Conservation (phyloP, 345 rosid genomes). For the Brassica nigra region DNA sequence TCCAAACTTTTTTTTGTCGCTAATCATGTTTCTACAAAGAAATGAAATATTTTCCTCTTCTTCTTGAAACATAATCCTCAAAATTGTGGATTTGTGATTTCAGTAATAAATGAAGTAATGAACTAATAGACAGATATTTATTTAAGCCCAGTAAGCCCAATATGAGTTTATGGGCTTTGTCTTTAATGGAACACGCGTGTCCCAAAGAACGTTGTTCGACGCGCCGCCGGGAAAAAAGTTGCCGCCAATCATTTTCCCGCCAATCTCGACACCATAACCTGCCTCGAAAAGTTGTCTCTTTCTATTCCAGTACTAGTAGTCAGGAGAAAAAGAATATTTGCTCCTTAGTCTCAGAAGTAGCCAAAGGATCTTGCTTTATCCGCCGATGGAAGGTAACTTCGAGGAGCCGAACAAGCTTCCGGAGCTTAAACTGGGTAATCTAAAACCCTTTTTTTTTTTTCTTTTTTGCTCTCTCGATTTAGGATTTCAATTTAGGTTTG, state of each 20-base stretch:
- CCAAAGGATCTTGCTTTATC: background rate
- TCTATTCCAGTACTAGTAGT: constrained; percentile 8
- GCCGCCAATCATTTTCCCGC: constrained; percentile 64
- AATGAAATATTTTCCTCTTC: background rate
- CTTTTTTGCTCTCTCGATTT: background rate
- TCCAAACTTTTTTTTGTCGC: background rate
- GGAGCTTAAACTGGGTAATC: constrained; percentile 82
- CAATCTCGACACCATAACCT: constrained; percentile 34
- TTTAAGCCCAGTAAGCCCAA: constrained; percentile 9
- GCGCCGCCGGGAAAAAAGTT: constrained; percentile 37
- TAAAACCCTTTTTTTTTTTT: constrained; percentile 31
- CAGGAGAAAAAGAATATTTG: background rate
- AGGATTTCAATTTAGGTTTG: constrained; percentile 10
- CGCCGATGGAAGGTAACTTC: constrained; percentile 54
- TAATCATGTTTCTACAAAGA: background rate
- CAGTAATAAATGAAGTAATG: background rate
- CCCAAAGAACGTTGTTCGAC: constrained; percentile 6
- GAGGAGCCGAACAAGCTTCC: constrained; percentile 80
- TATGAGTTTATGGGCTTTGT: constrained; percentile 20
- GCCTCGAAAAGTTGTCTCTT: constrained; percentile 6
- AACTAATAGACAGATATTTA: background rate
- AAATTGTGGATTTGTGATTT: background rate
- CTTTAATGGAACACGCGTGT: constrained; percentile 7
- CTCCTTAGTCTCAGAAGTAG: background rate
- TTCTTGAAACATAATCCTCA: background rate